These are phyloP conservation scores for Arachnopeziza araneosa DNA, from an alignment of 2,329 filamentous ascomycete species.

Conservation along the genomic window DNA sequence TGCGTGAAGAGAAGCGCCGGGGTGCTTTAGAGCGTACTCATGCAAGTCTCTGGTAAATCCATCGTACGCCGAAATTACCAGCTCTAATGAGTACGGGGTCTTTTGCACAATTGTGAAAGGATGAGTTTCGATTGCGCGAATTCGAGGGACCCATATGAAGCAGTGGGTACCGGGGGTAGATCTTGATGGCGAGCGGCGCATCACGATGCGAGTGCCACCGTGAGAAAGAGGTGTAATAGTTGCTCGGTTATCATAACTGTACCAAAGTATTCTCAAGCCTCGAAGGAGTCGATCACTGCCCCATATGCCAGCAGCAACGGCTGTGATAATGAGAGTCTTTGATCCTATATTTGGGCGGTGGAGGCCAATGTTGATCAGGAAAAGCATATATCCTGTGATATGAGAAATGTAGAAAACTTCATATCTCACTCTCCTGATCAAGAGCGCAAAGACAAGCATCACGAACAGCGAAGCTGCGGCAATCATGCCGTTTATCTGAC, in stretches of 20 bases:
- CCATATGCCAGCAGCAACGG: slow-evolving; percentile 43
- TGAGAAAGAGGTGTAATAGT: slow-evolving; percentile 47
- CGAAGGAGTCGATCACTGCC: slow-evolving; percentile 44
- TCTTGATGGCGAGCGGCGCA: slow-evolving; percentile 41
- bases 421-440: slow-evolving; percentile 40
- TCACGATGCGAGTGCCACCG: slow-evolving; percentile 47
- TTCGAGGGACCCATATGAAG: slow-evolving; percentile 56
- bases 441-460: slow-evolving; percentile 38
- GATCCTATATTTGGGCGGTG: slow-evolving; percentile 43
- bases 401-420: slow-evolving; percentile 52
- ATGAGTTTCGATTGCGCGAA: slow-evolving; percentile 54
- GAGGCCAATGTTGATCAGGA: slow-evolving; percentile 42
- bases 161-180: slow-evolving; percentile 52
- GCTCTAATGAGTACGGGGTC: slow-evolving; percentile 40
- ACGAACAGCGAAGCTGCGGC: slow-evolving; percentile 43
- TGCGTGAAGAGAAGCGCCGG: slow-evolving; percentile 42
- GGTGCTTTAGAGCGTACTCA: slow-evolving; percentile 42
- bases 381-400: slow-evolving; percentile 42
- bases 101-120: slow-evolving; percentile 54
- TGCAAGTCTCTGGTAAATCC: slow-evolving; percentile 54
- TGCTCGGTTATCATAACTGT: slow-evolving; percentile 45
- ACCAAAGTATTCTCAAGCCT: slow-evolving; percentile 36
- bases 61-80: slow-evolving; percentile 51
- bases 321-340: slow-evolving; percentile 38
- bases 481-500: slow-evolving; percentile 44